These are phyloP conservation scores for Talaromyces thailandensis DNA, from an alignment of 495 filamentous ascomycete species.

Conservation along the genomic window DNA sequence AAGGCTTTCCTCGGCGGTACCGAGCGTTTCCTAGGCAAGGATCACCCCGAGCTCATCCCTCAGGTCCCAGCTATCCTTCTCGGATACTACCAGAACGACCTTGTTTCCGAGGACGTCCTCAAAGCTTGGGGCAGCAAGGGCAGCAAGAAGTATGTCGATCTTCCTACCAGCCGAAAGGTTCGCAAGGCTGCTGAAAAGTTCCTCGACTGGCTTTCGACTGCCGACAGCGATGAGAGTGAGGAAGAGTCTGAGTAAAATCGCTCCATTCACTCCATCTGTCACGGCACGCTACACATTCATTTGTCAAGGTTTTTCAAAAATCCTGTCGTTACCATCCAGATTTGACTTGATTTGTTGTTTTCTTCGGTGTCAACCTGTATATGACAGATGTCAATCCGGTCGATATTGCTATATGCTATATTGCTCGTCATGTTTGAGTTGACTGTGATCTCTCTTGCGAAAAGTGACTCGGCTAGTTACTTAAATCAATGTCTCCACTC, in stretches of 20 bases:
- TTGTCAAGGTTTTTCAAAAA: not conserved
- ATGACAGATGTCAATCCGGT: not conserved
- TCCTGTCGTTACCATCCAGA: not conserved
- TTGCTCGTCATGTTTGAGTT: not conserved
- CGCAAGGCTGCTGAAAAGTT: slow-evolving; percentile 91
- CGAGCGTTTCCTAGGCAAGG: slow-evolving; percentile 82
- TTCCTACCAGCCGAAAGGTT: slow-evolving; percentile 85
- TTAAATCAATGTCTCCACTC: not conserved
- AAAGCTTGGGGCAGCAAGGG: slow-evolving; percentile 89
- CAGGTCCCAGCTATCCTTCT: slow-evolving; percentile 80
- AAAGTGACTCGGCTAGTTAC: not conserved
- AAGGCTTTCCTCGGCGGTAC: slow-evolving; percentile 96
- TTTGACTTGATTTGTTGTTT: not conserved
- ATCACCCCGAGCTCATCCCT: slow-evolving; percentile 66
- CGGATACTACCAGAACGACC: slow-evolving; percentile 78
- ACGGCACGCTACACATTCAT: not conserved
- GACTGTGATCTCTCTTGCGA: not conserved
- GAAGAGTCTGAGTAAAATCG: slow-evolving; percentile 41
- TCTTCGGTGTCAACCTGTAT: not conserved
- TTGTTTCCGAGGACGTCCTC: slow-evolving; percentile 77
- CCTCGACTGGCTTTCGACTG: slow-evolving; percentile 86
- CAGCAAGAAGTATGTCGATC: slow-evolving; percentile 95
- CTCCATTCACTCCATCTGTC: not conserved
- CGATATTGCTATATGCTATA: not conserved
- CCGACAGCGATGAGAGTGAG: slow-evolving; percentile 75